phyloP scores from a whole-genome alignment of 2,329 filamentous ascomycete species.

The Neofusicoccum kwambonambiense region DNA sequence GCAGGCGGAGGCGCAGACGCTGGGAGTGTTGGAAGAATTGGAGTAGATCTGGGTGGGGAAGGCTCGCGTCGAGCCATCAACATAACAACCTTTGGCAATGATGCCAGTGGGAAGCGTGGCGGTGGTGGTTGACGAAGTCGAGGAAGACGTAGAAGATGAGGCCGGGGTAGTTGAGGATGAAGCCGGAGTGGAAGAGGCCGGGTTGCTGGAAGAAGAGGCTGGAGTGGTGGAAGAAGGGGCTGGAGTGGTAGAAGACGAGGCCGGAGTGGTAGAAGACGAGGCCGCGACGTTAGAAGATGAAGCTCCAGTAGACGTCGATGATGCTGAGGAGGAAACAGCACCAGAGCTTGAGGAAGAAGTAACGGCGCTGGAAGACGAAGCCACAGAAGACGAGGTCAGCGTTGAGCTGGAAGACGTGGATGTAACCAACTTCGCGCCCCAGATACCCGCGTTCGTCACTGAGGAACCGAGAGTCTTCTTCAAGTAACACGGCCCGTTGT shows the following conservation, averaged over 20 bases:
- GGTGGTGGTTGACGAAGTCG: background rate
- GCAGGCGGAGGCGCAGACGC: constrained; percentile 4
- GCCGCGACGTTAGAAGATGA: background rate
- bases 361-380: background rate
- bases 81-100: background rate
- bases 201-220: background rate
- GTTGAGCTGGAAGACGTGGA: background rate
- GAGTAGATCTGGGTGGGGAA: background rate
- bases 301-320: background rate
- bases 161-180: background rate
- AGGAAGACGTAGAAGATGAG: background rate
- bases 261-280: no score
- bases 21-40: background rate
- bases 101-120: constrained; percentile 1
- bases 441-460: background rate
- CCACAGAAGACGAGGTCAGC: background rate
- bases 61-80: background rate
- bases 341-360: background rate
- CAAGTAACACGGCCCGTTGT: constrained; percentile 11
- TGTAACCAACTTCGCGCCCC: constrained; percentile 11
- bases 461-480: constrained; percentile 6
- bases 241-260: background rate
- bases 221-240: background rate
- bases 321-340: background rate
- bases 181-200: no score